Evolutionary conservation across 192 early-diverging fungal species (phyloP), one percentile per base, ranked within the genome.

Genomic region (Diversispora epigaea): DNA sequence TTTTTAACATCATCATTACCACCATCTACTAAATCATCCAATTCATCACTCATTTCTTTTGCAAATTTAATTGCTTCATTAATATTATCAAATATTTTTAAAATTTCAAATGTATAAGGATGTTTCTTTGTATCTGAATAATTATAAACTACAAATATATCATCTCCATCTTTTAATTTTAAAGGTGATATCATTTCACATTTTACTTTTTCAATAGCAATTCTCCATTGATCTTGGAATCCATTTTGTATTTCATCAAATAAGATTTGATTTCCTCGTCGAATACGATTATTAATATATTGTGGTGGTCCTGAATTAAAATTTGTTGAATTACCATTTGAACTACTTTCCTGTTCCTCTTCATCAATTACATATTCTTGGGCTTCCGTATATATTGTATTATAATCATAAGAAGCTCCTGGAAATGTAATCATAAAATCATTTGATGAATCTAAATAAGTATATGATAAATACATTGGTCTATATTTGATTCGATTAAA

Each of bases 171-270:
- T 14, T n/a, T 52, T 11, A 45, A 46, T 72, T 58, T 40, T 56
- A 72, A 44, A 11, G 70, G 55, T 39, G 43, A n/a, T 6, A 14
- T 41, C 17, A 72, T 43, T 11, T 45, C 40, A 7, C 55, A n/a
- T 43, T 72, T 60, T 15, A 72, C 41, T 11, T 52, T 4, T 72
- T 55, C 70, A 1, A 72, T 52, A 14, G 70, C 70, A 10, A 72
- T 58, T 8, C 70, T 10, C 70, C 70, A 72, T 11, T 72, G 12
- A 44, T 72, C 41, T 32, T 32, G 25, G 12, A 58, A 72, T 72
- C 70, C 70, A n/a, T 58, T 40, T 21, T 72, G 70, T 72, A 57
- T 14, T 52, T 47, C n/a, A 72, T 72, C 70, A 58, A 58, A 72
- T 60, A 52, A 32, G 2, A 32, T 19, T 72, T 72, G 70, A 39